Conservation (phyloP, 805 yeast species). For the Yarrowia sp. region DNA sequence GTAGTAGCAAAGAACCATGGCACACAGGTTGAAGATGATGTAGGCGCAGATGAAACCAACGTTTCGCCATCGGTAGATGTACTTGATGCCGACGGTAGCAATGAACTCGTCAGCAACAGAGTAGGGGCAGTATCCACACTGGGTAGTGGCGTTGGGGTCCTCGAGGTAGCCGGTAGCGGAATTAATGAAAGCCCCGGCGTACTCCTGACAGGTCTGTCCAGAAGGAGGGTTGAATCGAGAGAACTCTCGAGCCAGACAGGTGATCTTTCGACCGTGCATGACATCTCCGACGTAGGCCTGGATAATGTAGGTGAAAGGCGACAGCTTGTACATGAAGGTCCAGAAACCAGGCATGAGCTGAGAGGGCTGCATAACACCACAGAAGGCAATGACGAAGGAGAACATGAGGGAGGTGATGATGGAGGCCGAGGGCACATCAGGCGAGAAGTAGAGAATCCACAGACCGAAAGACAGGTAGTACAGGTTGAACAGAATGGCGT, state of each 20-base stretch:
- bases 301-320: constrained; percentile 69
- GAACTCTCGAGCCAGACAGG: constrained; percentile 51
- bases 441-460: constrained; percentile 56
- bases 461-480: constrained; percentile 54
- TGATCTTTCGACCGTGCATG: constrained; percentile 52
- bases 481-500: constrained; percentile 50
- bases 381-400: constrained; percentile 59
- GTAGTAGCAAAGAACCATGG: constrained; percentile 38
- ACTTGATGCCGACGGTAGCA: constrained; percentile 45
- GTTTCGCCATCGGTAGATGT: constrained; percentile 59
- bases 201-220: constrained; percentile 65
- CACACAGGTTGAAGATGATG: constrained; percentile 52
- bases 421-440: constrained; percentile 66
- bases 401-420: constrained; percentile 56
- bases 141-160: constrained; percentile 48
- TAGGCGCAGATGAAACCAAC: constrained; percentile 61
- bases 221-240: constrained; percentile 52
- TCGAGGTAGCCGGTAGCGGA: constrained; percentile 55
- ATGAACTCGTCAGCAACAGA: constrained; percentile 47
- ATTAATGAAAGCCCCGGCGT: constrained; percentile 46
- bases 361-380: constrained; percentile 65
- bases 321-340: constrained; percentile 75
- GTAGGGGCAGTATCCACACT: constrained; percentile 46
- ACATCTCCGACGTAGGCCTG: constrained; percentile 51
- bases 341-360: constrained; percentile 72